Evolutionary conservation across 2,329 filamentous ascomycete species (phyloP), one percentile per base, ranked within the genome.

Genomic region (Pestalotiopsis sp.): DNA sequence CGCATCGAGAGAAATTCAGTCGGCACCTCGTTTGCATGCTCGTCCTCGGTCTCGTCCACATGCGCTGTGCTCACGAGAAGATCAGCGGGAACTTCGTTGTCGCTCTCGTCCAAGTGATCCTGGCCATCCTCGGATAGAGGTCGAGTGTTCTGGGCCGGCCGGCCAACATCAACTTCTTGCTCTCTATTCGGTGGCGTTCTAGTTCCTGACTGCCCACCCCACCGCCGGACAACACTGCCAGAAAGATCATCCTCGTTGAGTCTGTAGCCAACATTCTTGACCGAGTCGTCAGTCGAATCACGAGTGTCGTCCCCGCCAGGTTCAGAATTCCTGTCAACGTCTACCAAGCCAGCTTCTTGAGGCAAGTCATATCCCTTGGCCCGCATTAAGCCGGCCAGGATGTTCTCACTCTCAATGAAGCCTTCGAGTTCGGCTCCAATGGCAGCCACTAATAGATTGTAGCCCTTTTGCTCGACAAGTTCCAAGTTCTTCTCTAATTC

Each of bases 381-480:
- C 14, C 31, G 23, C 68, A 70, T 68, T 17, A 79, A 79, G 5
- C 75, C 77, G 7, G 74, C 76, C n/a, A 93, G 80, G 57, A 93
- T 82, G 3, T 82, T 78, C 72, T 86, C 85, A 1, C 90, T 90
- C 73, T 91, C 87, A 39, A 81, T 81, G 70, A 93, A 90, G 2
- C 91, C 90, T 69, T 91, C 90, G 1, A 92, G 76, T 77, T 93
- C 93, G 0, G 93, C 92, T 0, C 92, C 91, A 41, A 95, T 89
- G 12, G 92, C 92, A 65, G 89, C 92, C 4, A 94, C 90, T 20
- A 95, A 83, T 17, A 95, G 80, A 68, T 91, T 94, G 92, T 93
- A 95, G 17, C 86, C 85, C 68, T 87, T 87, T 1, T 83, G 80
- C 70, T 92, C 88, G 0, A 90, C 90, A 2, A 85, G 75, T 1